Conservation (phyloP, 192 early-diverging fungal species). For the Coemansia sp. region DNA sequence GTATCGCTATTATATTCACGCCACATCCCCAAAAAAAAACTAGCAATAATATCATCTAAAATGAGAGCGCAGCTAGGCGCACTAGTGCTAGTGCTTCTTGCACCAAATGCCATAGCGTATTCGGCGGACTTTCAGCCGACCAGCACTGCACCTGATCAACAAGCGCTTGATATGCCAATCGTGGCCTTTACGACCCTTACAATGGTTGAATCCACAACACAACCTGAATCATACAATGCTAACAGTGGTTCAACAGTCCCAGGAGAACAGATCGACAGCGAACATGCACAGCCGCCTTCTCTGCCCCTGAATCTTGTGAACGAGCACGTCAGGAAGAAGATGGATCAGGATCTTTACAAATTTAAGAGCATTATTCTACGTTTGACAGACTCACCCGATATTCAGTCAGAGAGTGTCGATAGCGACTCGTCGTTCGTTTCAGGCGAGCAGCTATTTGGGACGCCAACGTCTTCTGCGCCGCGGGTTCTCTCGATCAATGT, state of each 20-base stretch:
- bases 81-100: conserved; percentile 11
- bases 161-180: neutral
- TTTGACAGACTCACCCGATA: neutral
- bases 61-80: conserved; percentile 12
- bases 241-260: neutral
- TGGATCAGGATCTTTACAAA: neutral
- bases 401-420: neutral
- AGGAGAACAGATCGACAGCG: neutral
- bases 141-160: neutral
- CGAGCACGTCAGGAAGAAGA: neutral
- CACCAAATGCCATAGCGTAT: neutral
- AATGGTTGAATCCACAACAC: neutral
- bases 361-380: neutral
- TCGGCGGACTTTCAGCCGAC: neutral
- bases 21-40: neutral
- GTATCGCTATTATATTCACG: neutral
- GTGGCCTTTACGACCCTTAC: conserved; percentile 6
- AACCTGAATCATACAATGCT: neutral
- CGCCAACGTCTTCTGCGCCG: conserved; percentile 34
- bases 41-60: neutral
- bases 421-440: neutral
- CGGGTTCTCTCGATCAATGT: conserved; percentile 36
- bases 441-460: neutral
- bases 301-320: neutral
- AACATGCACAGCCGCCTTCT: neutral